These are phyloP conservation scores for Amoebophrya sp. DNA, from an alignment of 169 alveolate genomes.

Conservation along the genomic window DNA sequence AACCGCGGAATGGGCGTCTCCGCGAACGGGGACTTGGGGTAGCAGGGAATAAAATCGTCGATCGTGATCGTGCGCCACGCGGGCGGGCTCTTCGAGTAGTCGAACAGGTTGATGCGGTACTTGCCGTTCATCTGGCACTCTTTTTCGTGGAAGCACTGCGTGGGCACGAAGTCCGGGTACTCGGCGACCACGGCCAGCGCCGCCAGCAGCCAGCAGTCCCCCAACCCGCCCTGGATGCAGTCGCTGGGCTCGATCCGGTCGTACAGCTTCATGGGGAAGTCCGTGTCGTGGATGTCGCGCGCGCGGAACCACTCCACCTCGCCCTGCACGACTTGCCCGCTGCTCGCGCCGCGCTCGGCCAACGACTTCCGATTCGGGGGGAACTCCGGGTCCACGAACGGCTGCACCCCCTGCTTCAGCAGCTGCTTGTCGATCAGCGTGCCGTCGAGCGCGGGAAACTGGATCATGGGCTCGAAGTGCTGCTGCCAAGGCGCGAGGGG, in stretches of 20 bases:
- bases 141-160: not conserved
- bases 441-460: not conserved
- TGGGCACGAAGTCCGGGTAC: slow-evolving; percentile 11
- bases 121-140: not conserved
- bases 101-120: slow-evolving; percentile 11
- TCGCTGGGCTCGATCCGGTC: slow-evolving; percentile 10
- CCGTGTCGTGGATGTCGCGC: not conserved
- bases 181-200: slow-evolving; percentile 9
- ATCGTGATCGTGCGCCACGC: slow-evolving; percentile 8
- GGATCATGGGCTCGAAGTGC: not conserved
- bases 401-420: not conserved
- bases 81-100: not conserved
- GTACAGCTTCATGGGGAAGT: not conserved
- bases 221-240: slow-evolving; percentile 15
- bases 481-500: not conserved
- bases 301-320: not conserved
- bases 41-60: slow-evolving; percentile 10
- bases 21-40: not conserved
- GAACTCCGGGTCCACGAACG: not conserved
- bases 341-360: not conserved
- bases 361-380: not conserved
- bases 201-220: slow-evolving; percentile 19
- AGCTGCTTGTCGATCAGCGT: not conserved
- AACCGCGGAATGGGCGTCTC: not conserved
- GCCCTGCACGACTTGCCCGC: not conserved